These are phyloP conservation scores for Talaromyces adpressus DNA, from an alignment of 495 filamentous ascomycete genomes.

Conservation along the genomic window DNA sequence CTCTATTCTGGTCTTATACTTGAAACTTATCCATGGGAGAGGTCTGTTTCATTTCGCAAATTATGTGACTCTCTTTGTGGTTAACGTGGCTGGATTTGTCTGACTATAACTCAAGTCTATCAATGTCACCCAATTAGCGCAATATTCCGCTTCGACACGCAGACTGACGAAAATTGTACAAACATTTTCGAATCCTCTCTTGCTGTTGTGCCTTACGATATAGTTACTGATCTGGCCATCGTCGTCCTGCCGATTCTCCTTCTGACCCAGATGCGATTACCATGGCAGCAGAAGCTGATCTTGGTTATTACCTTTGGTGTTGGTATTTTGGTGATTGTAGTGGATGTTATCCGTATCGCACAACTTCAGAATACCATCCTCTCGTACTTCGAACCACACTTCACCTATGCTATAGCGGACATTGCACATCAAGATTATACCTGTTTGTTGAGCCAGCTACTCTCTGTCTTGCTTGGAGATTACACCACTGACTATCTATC, in stretches of 20 bases:
- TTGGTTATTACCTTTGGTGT: slow-evolving; percentile 1
- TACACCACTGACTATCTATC: background rate
- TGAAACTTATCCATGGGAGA: background rate
- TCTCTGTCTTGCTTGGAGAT: background rate
- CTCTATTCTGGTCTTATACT: background rate
- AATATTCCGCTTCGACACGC: background rate
- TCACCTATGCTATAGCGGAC: background rate
- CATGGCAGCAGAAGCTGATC: background rate
- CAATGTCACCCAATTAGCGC: background rate
- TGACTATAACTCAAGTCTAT: background rate
- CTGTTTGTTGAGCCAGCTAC: background rate
- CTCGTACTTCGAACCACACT: too few relatives aligned
- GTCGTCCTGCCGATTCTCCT: background rate
- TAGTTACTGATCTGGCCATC: background rate
- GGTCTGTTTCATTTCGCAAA: background rate
- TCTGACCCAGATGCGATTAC: background rate
- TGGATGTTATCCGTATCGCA: background rate
- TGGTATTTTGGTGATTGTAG: background rate
- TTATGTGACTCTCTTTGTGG: background rate
- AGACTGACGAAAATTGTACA: background rate
- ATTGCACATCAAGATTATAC: background rate
- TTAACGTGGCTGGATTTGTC: background rate
- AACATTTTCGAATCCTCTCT: background rate
- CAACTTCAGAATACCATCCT: background rate
- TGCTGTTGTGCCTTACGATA: background rate